Percentiles rank a stretch among this genome's conserved stretches.
Evolutionary conservation across 345 rosid genomes (phyloP).

Genomic region (Populus deltoides): DNA sequence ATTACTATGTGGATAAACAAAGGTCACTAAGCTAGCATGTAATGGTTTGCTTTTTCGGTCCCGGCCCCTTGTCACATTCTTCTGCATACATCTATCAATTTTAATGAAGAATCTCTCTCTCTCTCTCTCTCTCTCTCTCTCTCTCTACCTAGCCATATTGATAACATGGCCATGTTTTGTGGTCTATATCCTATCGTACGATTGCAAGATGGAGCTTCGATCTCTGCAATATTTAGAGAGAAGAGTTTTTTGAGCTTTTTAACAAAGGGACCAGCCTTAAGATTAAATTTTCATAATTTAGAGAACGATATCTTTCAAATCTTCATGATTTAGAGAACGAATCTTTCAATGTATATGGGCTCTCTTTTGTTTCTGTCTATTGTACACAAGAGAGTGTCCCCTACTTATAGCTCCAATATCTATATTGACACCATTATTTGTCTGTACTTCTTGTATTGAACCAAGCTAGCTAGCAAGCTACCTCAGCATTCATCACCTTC

Average conservation of each 20-base stretch:
- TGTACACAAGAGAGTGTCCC: background rate
- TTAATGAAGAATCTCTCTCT: constrained; percentile 11
- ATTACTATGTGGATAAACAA: too few relatives aligned
- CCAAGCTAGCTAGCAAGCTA: background rate
- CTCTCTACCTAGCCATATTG: background rate
- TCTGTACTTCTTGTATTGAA: background rate
- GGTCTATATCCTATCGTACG: constrained; percentile 37
- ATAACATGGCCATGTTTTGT: constrained; percentile 26
- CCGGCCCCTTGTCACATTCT: background rate
- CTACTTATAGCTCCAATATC: background rate
- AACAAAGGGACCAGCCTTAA: background rate
- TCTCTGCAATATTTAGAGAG: background rate
- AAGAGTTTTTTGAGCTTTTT: constrained; percentile 1
- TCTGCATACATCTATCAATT: background rate
- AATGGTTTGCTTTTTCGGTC: background rate
- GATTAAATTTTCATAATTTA: background rate
- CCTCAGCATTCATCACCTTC: background rate
- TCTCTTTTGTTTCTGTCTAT: background rate
- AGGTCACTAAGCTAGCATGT: background rate
- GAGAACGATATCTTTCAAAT: constrained; percentile 7
- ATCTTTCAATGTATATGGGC: constrained; percentile 14
- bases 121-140: background rate
- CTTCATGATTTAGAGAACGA: background rate
- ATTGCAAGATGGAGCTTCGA: background rate
- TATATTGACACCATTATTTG: background rate